phyloP scores from a whole-genome alignment of 805 yeast genomes.

The Diddensiella santjacobensis region DNA sequence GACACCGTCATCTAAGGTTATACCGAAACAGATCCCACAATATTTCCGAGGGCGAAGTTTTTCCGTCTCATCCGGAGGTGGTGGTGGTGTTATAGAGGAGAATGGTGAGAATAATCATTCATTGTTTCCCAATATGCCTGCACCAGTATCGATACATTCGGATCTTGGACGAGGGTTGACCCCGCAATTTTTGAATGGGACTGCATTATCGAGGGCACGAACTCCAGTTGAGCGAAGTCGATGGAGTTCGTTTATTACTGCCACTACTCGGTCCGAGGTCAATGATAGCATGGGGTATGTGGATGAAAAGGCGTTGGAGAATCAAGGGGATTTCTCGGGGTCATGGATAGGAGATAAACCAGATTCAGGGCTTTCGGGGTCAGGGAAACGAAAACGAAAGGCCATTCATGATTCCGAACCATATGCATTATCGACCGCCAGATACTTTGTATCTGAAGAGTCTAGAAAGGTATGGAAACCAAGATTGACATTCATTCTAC shows the following conservation, averaged over 20 bases:
- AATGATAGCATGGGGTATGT: slow-evolving; percentile 6
- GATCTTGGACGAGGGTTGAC: not conserved
- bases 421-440: slow-evolving; percentile 16
- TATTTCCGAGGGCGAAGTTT: not conserved
- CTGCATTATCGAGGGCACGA: not conserved
- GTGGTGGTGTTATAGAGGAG: no score
- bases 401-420: slow-evolving; percentile 10
- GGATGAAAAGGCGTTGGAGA: slow-evolving; percentile 21
- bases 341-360: slow-evolving; percentile 19
- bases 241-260: slow-evolving; percentile 19
- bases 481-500: slow-evolving; percentile 51
- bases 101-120: not conserved
- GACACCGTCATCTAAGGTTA: not conserved
- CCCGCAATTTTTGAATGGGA: not conserved
- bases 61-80: not conserved
- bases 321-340: slow-evolving; percentile 18
- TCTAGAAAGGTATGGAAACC: slow-evolving; percentile 47
- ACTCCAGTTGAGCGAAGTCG: slow-evolving; percentile 5
- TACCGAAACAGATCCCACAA: slow-evolving; percentile 1
- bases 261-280: slow-evolving; percentile 18
- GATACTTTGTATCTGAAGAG: slow-evolving; percentile 27
- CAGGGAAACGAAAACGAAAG: slow-evolving; percentile 3
- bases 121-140: not conserved
- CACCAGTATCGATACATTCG: not conserved
- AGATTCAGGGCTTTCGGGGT: not conserved